Base-by-base conservation (phyloP, 129 eudicot species). In the Flaveria bidentis region DNA sequence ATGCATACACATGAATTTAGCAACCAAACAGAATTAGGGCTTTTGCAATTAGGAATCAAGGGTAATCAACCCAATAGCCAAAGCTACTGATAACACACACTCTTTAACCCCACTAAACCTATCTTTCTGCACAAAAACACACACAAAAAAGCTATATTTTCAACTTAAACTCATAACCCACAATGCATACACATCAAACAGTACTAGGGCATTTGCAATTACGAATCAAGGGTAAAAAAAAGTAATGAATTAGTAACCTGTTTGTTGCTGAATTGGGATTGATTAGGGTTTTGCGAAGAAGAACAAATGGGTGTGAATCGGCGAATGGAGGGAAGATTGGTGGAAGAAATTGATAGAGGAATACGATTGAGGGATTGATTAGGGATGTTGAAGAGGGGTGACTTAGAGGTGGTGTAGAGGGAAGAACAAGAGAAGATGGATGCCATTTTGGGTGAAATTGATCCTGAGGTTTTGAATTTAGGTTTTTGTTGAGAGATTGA, bases 11-110 rank as follows among this genome's bases (percentile, higher is more conserved):
- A 45, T 17, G 53, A 61, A 51, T 22, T 30, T 36, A 57, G 57
- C 72, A 58, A 16, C 13, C 20, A 30, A 46, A 18, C 36, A 30
- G 36, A 49, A 47, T 10, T 45, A 45, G 57, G 71, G 61, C n/a
- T 28, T n/a, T 12, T 25, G 15, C 96, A 55, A 83, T 82, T 2
- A 28, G 30, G 3, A 28, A 2, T 28, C 3, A 28, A 28, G 30
- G 30, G 30, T 28, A 28, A 28, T 28, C 22, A 94, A 83, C n/a
- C 96, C 96, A 55, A 83, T 82, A 0, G 97, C 87, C 71, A 94
- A 80, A 1, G 94, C 97, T 15, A 91, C 79, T 12, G 99, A 91
- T 86, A 91, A 83, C 51, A 86, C 90, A 76, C 90, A 85, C 83
- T 91, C 89, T 82, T 91, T 91, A 44, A 91, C 42, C 49, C 87